A percentile compares a stretch with the other conserved stretches of the same genome.
phyloP scores from a whole-genome alignment of 306 rosid genomes.

The Casuarina glauca region DNA sequence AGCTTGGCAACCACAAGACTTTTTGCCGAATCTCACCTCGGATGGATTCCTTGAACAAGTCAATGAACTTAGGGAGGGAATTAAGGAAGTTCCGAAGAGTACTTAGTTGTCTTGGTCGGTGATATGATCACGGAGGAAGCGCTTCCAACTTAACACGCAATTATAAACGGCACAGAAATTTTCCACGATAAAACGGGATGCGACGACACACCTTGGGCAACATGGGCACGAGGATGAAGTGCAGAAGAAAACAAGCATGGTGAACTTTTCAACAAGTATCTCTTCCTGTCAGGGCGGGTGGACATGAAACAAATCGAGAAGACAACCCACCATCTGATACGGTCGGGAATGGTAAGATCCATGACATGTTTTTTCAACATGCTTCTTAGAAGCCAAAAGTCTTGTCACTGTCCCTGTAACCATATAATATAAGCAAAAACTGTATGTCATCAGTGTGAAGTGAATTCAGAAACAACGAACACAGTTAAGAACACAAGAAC shows the following conservation, averaged over 20 bases:
- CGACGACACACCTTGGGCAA: conserved; percentile 72
- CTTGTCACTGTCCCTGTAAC: no score
- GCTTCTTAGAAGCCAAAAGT: not conserved
- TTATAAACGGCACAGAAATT: conserved; percentile 70
- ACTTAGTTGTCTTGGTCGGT: conserved; percentile 83
- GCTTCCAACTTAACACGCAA: conserved; percentile 85
- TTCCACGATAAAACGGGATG: conserved; percentile 77
- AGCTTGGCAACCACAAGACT: conserved; percentile 89
- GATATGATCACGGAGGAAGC: conserved; percentile 91
- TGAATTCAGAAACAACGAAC: no score
- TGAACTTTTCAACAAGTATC: conserved; percentile 84
- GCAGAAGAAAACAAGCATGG: conserved; percentile 92
- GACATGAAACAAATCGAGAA: conserved; percentile 87
- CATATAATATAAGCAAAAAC: no score
- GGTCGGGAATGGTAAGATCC: conserved; percentile 53
- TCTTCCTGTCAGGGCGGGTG: conserved; percentile 72
- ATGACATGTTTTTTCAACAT: no score
- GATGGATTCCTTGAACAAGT: conserved; percentile 80
- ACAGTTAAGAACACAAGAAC: no score
- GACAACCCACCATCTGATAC: conserved; percentile 30
- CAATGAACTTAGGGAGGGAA: conserved; percentile 70
- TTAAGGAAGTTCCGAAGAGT: conserved; percentile 77
- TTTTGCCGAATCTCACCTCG: conserved; percentile 60
- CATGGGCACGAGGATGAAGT: conserved; percentile 93
- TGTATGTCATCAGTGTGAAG: no score